Base-by-base conservation (phyloP, 1,284 basidiomycete species). In the Spongispora temasekensis region DNA sequence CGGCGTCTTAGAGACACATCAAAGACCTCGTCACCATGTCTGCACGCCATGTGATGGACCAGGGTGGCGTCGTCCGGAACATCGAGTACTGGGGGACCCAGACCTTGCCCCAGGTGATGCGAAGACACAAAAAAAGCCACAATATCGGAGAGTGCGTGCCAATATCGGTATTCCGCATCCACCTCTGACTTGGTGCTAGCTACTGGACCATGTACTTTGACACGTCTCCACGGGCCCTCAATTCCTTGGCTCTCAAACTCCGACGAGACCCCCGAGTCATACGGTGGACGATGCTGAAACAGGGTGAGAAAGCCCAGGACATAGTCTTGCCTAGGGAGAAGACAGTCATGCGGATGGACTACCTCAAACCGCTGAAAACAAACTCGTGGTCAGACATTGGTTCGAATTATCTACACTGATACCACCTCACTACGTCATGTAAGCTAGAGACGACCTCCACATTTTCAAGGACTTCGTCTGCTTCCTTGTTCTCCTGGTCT, bases 151-250 rank as follows among this genome's bases (percentile, higher is more conserved):
- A 95, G 93, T 94, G 71, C 76, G 93, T 90, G 9, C 30, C 3
- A 2, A 6, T 50, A 31, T 53, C 5, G 8, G 15, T 40, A 4
- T 25, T 30, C 31, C 50, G 12, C 57, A 40, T 44, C 48, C 10
- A 0, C 48, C 31, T 50, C 69, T 65, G 23, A 75, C 59, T 15
- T 37, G 19, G 8, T n/a, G 27, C n/a, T 68, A 95, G 94, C 70
- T 95, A 95, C 75, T 95, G 93, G 92, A 86, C 90, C 17, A 85
- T 95, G 80, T 85, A 94, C 72, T 95, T 95, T 72, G 94, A 95
- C 78, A 86, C 91, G 4, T 91, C 91, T 9, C 93, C 93, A 9
- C 79, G 79, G 54, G 86, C 86, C 0, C 81, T 95, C 60, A 78
- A 81, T 25, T 79, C 82, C 5, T 79, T 95, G 42, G 85, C 86